Conservation (phyloP, 352 stramenopile species). For the Phytophthora tentaculata region DNA sequence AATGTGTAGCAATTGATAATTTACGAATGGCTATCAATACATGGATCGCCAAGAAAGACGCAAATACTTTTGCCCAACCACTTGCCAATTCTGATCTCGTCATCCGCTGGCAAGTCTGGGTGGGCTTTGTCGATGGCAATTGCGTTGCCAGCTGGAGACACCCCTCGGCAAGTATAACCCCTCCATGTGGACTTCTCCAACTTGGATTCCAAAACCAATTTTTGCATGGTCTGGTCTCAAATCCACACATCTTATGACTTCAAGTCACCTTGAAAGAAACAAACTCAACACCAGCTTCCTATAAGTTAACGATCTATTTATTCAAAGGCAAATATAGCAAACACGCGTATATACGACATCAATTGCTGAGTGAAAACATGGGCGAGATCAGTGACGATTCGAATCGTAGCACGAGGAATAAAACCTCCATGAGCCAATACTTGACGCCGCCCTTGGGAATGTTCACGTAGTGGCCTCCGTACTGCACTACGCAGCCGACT, state of each 20-base stretch:
- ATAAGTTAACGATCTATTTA: conserved; percentile 42
- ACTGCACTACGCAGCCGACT: conserved; percentile 49
- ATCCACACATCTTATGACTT: too few species aligned
- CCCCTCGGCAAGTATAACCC: too few species aligned
- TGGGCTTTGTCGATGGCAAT: too few species aligned
- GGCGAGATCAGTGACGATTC: conserved; percentile 55
- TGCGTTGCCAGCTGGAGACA: too few species aligned
- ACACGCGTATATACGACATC: conserved; percentile 7
- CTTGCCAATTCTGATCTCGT: background rate
- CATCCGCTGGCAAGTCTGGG: too few species aligned
- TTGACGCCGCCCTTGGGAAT: conserved; percentile 44
- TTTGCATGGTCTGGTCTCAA: too few species aligned
- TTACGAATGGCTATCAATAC: too few species aligned
- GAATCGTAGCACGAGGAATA: conserved; percentile 64
- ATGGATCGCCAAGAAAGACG: too few species aligned
- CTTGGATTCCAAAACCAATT: too few species aligned
- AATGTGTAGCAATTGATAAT: too few species aligned
- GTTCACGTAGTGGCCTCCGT: conserved; percentile 51
- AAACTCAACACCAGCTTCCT: background rate
- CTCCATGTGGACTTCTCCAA: too few species aligned
- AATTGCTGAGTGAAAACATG: conserved; percentile 51
- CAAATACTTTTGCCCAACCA: background rate
- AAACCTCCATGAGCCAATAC: conserved; percentile 67
- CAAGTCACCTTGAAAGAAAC: background rate
- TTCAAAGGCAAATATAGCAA: conserved; percentile 3